Conservation (phyloP, 441 rosid species). For the Pelargonium fulgidum region DNA sequence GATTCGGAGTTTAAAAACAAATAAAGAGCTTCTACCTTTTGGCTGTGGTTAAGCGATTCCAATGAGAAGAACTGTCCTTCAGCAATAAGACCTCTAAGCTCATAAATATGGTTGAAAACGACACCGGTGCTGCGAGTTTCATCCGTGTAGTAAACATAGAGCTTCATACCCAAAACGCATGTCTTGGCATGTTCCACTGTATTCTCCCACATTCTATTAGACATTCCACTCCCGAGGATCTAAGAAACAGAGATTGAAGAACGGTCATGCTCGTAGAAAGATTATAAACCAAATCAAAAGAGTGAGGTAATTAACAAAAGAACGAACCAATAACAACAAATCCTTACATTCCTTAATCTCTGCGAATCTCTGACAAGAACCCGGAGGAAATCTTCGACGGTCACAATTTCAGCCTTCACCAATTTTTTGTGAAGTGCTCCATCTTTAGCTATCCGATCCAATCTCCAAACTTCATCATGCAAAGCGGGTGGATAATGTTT, state of each 20-base stretch:
- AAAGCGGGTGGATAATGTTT: constrained; percentile 70
- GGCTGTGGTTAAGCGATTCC: constrained; percentile 4
- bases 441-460: constrained; percentile 60
- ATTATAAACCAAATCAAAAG: neutral
- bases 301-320: neutral
- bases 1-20: constrained; percentile 12
- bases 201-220: constrained; percentile 47
- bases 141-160: constrained; percentile 32
- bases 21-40: constrained; percentile 2
- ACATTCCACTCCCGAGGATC: constrained; percentile 37
- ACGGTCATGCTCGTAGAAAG: neutral
- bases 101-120: constrained; percentile 48
- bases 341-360: constrained; percentile 44
- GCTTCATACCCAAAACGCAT: constrained; percentile 37
- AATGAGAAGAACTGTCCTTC: neutral
- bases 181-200: constrained; percentile 58
- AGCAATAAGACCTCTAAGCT: constrained; percentile 33
- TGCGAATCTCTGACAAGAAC: constrained; percentile 25
- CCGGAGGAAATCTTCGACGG: constrained; percentile 51
- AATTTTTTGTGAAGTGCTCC: constrained; percentile 43
- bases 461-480: constrained; percentile 64
- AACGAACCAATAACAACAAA: neutral
- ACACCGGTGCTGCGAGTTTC: constrained; percentile 26
- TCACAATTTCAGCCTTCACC: constrained; percentile 17
- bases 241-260: constrained; percentile 21